Base-by-base conservation (phyloP, 352 stramenopile genomes). In the Phytophthora sojae region DNA sequence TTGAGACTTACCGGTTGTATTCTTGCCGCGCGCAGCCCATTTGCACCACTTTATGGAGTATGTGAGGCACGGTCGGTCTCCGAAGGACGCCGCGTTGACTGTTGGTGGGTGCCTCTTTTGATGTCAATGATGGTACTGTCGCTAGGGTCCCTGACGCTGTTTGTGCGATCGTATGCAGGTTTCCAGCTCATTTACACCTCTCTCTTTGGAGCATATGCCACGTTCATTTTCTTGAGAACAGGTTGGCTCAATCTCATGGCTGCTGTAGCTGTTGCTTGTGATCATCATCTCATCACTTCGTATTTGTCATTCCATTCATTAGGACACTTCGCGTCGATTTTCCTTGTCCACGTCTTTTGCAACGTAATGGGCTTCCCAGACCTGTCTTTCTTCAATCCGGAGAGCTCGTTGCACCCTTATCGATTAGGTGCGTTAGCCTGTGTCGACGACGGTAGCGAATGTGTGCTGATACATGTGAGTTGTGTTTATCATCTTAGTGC, bases 161-260 rank as follows among this genome's bases (percentile, higher is more conserved):
- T 58, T n/a, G 73, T 14, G 8, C 30, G 30, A 19, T 45, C 11
- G 37, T 45, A 45, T 17, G 37, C 59, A 95, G 87, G 86, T 14
- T 96, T 98, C 75, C 97, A 99, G 84, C 90, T 98, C 57, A 74
- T 93, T 35, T 99, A 99, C 75, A 99, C 97, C n/a, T 97, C 88
- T 5, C 73, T 99, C 15, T 99, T 99, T 83, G 97, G 97, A 61
- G 90, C 90, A 4, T 99, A 98, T 75, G 91, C 89, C n/a, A 96
- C 92, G 2, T 98, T 98, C 76, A 68, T 97, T 44, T 99, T 96
- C 75, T 68, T 98, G 44, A 83, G 93, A 77, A 98, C 94, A 61
- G 91, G 87, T 86, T 82, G 11, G 68, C 47, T 12, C 17, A 17
- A 42, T 8, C 35, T 7, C 37, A 45, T 45, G 14, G 37, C 37